Evolutionary conservation across 208 protist species (phyloP).

Genomic region (Leptomonas pyrrhocoris): DNA sequence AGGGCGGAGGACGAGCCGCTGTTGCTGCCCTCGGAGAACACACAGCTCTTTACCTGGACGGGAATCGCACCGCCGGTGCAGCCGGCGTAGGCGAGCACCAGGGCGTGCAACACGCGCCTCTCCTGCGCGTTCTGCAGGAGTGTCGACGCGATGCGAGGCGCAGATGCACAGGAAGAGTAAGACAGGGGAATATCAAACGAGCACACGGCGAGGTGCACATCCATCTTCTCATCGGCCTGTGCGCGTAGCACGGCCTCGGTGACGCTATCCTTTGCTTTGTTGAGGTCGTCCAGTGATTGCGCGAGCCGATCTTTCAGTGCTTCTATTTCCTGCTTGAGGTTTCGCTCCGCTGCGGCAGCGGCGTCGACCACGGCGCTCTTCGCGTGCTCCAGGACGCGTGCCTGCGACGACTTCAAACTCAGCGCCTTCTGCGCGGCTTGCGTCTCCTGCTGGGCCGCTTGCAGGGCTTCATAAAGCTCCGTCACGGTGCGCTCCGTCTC

Average conservation of each 20-base stretch:
- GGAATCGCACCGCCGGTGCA: constrained; percentile 23
- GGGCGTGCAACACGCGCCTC: constrained; percentile 23
- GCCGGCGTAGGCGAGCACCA: constrained; percentile 29
- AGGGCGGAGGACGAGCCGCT: background rate
- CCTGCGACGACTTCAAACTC: constrained; percentile 12
- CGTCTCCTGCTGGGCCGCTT: constrained; percentile 33
- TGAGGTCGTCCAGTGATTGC: constrained; percentile 7
- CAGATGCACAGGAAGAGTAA: background rate
- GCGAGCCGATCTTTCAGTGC: constrained; percentile 21
- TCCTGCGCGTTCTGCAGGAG: constrained; percentile 19
- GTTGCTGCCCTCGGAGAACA: constrained; percentile 1
- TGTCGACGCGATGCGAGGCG: background rate
- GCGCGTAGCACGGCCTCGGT: background rate
- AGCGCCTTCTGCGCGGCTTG: constrained; percentile 28
- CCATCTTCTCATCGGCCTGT: constrained; percentile 14
- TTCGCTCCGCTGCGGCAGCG: constrained; percentile 41
- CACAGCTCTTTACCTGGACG: constrained; percentile 17
- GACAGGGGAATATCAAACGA: constrained; percentile 9
- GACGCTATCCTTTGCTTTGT: constrained; percentile 5
- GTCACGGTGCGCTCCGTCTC: constrained; percentile 68
- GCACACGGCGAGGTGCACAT: constrained; percentile 15
- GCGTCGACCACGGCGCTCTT: constrained; percentile 15
- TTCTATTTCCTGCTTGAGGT: constrained; percentile 41
- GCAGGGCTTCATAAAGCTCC: constrained; percentile 53
- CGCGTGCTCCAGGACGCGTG: constrained; percentile 25